Evolutionary conservation across 73 alveolate species (phyloP), one percentile per base, ranked within the genome.

Genomic region (Paramecium tetraurelia): DNA sequence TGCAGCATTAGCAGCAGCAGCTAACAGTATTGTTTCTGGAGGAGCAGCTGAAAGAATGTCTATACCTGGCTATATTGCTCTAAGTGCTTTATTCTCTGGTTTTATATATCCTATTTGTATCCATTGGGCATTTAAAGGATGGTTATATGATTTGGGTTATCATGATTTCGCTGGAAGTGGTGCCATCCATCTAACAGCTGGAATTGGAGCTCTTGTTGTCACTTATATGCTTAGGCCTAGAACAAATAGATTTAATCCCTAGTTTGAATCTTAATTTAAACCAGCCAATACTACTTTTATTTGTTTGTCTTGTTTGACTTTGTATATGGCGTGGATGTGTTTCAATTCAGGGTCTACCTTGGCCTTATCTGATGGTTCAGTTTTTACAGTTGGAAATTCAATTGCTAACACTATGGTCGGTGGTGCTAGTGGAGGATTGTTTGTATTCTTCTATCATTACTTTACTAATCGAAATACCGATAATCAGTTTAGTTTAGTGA

Each of bases 111-210:
- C 90, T 4, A 48, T 80, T 20, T 33, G 46, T 16, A 80, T 80
- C 5, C 75, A 41, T 41, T 80, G 90, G 90, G 70, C 76, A 38
- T 80, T 11, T 46, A 80, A n/a, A 24, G 90, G 75, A 3, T 44
- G 90, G 90, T 80, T 80, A 80, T 44, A 80, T 41, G 46, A 80
- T 80, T 9, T 80, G 46, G 90, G 90, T 12, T 80, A 80, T 80
- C 90, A 80, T 44, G 90, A 80, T 80, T 80, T 80, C 46, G 90
- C 90, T 14, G 90, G 90, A 80, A 80, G 90, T 80, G 90, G 90
- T 11, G 90, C 90, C 4, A 80, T 80, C 24, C 90, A 80, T 46
- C 24, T 80, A 41, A 80, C 90, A 18, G 90, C 90, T 46, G 90
- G 90, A 21, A 80, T 80, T 10, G 90, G 90, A 48, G 90, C 90